A percentile compares a stretch with the other conserved stretches of the same genome.
Evolutionary conservation across 2,329 filamentous ascomycete genomes (phyloP).

Genomic region (Paraconiothyrium sp.): DNA sequence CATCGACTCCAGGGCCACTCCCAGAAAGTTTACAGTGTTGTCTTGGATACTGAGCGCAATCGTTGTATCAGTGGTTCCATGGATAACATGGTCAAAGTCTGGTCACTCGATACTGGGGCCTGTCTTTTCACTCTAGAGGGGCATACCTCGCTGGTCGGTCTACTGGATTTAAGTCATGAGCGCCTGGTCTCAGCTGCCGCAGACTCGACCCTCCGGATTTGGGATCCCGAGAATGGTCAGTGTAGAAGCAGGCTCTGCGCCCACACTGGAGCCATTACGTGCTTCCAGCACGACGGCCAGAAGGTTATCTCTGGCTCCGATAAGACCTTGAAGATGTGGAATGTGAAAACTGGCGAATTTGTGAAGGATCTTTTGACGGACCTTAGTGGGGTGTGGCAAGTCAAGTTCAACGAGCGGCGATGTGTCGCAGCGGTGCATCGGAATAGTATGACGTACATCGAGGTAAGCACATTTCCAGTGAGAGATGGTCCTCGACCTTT

Average conservation of each 20-base stretch:
- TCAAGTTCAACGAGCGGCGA: conserved; percentile 93
- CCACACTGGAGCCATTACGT: conserved; percentile 96
- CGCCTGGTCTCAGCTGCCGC: conserved; percentile 93
- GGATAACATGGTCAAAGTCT: conserved; percentile 98
- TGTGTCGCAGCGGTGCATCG: conserved; percentile 97
- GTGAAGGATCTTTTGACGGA: conserved; percentile 92
- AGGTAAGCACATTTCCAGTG: conserved; percentile 66
- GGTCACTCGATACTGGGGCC: conserved; percentile 87
- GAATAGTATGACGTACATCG: conserved; percentile 91
- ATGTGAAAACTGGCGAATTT: conserved; percentile 90
- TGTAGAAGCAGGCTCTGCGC: conserved; percentile 91
- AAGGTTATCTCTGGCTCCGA: conserved; percentile 98
- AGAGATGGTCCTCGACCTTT: not conserved
- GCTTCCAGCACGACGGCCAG: conserved; percentile 95
- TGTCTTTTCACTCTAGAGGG: conserved; percentile 92
- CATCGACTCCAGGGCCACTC: conserved; percentile 87
- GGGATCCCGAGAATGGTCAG: conserved; percentile 92
- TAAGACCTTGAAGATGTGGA: conserved; percentile 98
- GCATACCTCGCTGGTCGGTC: conserved; percentile 88
- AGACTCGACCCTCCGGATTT: conserved; percentile 93
- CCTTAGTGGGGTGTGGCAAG: conserved; percentile 97
- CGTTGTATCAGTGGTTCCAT: conserved; percentile 98
- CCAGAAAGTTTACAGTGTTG: conserved; percentile 96
- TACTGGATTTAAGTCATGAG: conserved; percentile 88
- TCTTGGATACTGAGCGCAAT: conserved; percentile 89